A percentile compares a stretch with the other conserved stretches of the same genome.
Conservation (phyloP, 192 early-diverging fungal species). For the Coemansia sp. region DNA sequence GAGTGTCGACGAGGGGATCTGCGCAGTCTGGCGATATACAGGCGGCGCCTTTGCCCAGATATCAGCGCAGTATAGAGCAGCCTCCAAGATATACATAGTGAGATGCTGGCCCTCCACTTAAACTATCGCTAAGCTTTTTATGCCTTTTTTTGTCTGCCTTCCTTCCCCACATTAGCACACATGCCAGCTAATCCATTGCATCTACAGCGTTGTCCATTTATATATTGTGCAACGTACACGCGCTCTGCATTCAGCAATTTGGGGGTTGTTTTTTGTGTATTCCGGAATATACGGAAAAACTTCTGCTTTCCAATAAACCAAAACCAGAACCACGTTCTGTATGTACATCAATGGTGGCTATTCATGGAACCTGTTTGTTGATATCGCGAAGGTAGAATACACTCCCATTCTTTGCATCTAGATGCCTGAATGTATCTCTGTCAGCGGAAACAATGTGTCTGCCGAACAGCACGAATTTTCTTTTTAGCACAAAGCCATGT, state of each 20-base stretch:
- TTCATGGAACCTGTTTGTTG: neutral
- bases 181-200: too few species aligned
- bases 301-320: neutral
- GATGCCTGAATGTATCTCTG: neutral
- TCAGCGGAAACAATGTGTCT: constrained; percentile 5
- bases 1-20: constrained; percentile 10
- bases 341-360: neutral
- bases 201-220: too few species aligned
- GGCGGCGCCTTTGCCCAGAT: neutral
- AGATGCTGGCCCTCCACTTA: neutral
- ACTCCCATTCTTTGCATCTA: neutral
- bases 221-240: neutral
- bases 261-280: neutral
- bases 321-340: neutral
- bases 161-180: too few species aligned
- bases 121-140: neutral
- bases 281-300: neutral
- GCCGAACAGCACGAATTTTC: neutral
- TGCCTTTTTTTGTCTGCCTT: neutral
- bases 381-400: neutral
- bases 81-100: neutral
- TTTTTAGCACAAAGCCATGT: neutral
- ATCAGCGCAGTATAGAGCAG: neutral
- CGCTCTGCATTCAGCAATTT: neutral
- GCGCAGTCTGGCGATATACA: neutral